Evolutionary conservation across 768 basidiomycete species (phyloP), one percentile per base, ranked within the genome.

Genomic region (Rhizopogon vulgaris): DNA sequence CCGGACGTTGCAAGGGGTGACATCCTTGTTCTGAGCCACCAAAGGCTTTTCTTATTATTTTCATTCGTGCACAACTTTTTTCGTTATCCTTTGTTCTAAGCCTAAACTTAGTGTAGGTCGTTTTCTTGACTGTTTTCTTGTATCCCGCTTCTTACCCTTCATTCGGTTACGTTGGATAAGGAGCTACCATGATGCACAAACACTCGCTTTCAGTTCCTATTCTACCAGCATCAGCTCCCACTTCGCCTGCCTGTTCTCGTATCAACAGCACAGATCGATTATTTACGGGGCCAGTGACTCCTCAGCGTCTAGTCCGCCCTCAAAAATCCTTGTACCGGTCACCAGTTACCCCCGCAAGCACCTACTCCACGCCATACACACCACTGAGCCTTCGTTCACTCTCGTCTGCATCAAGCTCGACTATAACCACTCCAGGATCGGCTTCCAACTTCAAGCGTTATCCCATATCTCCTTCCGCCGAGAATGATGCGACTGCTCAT

Each of bases 371-470:
- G 17, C 83, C 85, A 7, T 85, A 84, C 66, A 85, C 84, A 3
- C 84, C 85, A 28, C 73, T 84, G 61, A 85, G 84, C 60, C 73
- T 85, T 39, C 80, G 80, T 56, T 87, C 85, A 6, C 75, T 78
- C 55, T 71, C 78, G 38, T 75, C 77, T 41, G 73, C 80, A 32
- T 78, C 75, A 56, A 73, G 77, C 27, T 70, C 69, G 6, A 72
- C 74, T 3, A 57, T 87, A 30, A 83, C 78, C 25, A 87, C 86
- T 3, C 85, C 85, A 4, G 79, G 62, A 47, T 68, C 63, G 8
- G 64, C 62, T 42, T 58, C 69, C 10, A 67, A 66, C 56, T 56
- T 70, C 47, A 76, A 77, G 56, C 76, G 73, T 48, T 64, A 76
- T 63, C 63, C 72, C 37, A 67, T 72, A 41, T 60, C 71, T 18